These are phyloP conservation scores for Mycena latifolia DNA, from an alignment of 768 basidiomycete genomes.

Conservation along the genomic window DNA sequence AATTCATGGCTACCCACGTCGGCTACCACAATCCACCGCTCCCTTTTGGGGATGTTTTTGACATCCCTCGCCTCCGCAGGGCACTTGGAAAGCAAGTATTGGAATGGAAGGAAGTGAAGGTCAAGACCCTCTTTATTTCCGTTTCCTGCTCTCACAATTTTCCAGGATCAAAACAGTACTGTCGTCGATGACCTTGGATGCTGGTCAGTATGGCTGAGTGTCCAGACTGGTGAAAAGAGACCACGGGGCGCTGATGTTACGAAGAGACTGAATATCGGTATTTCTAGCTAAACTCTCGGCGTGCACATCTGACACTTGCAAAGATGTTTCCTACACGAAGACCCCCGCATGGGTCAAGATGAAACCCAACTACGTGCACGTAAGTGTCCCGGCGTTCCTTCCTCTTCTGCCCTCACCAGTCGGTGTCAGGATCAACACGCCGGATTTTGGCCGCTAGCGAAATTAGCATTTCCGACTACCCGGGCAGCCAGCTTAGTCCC, in stretches of 20 bases:
- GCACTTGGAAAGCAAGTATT: slow-evolving; percentile 45
- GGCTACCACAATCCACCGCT: slow-evolving; percentile 33
- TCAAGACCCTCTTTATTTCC: neutral
- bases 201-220: slow-evolving; percentile 15
- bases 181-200: slow-evolving; percentile 32
- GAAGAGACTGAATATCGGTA: too few species aligned
- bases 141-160: too few species aligned
- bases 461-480: slow-evolving; percentile 17
- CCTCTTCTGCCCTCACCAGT: too few species aligned
- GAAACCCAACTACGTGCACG: too few species aligned
- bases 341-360: slow-evolving; percentile 27
- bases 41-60: slow-evolving; percentile 50
- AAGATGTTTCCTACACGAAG: slow-evolving; percentile 34
- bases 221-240: too few species aligned
- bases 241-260: too few species aligned
- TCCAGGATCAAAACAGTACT: slow-evolving; percentile 33
- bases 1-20: slow-evolving; percentile 47
- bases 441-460: slow-evolving; percentile 24
- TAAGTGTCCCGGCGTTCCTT: too few species aligned
- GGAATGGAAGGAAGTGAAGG: slow-evolving; percentile 54
- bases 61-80: slow-evolving; percentile 45
- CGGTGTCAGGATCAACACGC: too few species aligned
- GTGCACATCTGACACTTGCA: slow-evolving; percentile 19
- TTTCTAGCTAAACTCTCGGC: slow-evolving; percentile 18
- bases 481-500: slow-evolving; percentile 23